A percentile compares a stretch with the other conserved stretches of the same genome.
Conservation (phyloP, 345 rosid species). For the Pistacia atlantica region DNA sequence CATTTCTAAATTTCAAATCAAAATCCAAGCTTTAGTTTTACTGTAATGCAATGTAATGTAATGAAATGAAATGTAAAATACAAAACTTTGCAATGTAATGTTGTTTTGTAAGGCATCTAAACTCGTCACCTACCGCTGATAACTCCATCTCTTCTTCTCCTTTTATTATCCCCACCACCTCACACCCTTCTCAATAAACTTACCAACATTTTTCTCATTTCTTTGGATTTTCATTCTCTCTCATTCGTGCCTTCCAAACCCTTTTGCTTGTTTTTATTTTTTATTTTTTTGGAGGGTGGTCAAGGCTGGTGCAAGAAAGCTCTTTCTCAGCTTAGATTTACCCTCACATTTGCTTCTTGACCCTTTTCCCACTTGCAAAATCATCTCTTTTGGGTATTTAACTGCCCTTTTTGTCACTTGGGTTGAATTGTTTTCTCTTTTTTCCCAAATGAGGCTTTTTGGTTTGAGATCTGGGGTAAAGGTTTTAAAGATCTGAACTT, state of each 20-base stretch:
- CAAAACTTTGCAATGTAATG: slow-evolving; percentile 2
- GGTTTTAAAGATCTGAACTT: slow-evolving; percentile 52
- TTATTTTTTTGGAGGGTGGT: slow-evolving; percentile 22
- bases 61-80: too few species aligned
- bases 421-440: slow-evolving; percentile 25
- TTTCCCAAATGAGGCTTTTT: slow-evolving; percentile 8
- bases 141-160: slow-evolving; percentile 61
- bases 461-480: slow-evolving; percentile 52
- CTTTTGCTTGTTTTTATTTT: slow-evolving; percentile 36
- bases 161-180: slow-evolving; percentile 25
- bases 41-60: slow-evolving; percentile 7
- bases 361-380: slow-evolving; percentile 30
- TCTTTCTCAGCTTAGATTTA: slow-evolving; percentile 72
- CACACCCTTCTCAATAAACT: background rate
- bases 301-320: slow-evolving; percentile 46
- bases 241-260: slow-evolving; percentile 7
- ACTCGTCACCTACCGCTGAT: slow-evolving; percentile 80
- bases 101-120: slow-evolving; percentile 31
- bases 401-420: slow-evolving; percentile 29
- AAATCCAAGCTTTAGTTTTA: slow-evolving; percentile 29
- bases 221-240: slow-evolving; percentile 22
- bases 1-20: too few species aligned
- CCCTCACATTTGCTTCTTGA: slow-evolving; percentile 26
- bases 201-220: slow-evolving; percentile 7
- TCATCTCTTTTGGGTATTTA: slow-evolving; percentile 34